These are phyloP conservation scores for Chrysoporthe puriensis DNA, from an alignment of 2,329 filamentous ascomycete genomes.

Conservation along the genomic window DNA sequence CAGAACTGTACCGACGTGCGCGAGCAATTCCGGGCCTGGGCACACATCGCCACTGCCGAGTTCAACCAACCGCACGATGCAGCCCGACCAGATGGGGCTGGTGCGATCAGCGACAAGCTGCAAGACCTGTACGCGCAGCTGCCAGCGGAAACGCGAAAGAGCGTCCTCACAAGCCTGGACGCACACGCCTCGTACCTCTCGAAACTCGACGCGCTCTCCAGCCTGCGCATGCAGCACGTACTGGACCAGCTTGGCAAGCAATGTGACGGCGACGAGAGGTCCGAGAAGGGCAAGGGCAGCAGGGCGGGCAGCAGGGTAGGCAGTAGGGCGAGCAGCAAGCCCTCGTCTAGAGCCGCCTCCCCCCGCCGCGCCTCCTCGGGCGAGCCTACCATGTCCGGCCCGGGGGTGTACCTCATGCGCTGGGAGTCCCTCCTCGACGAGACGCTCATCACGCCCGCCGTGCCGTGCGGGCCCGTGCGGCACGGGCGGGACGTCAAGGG, in stretches of 20 bases:
- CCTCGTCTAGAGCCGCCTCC: conserved; percentile 20
- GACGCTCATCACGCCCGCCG: conserved; percentile 69
- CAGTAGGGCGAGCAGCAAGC: conserved; percentile 26
- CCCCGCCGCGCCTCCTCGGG: conserved; percentile 8
- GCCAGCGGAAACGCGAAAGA: conserved; percentile 46
- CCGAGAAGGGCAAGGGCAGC: neutral
- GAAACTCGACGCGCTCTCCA: conserved; percentile 57
- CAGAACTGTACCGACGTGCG: conserved; percentile 69
- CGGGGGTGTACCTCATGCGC: conserved; percentile 71
- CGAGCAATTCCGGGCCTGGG: conserved; percentile 64
- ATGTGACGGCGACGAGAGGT: conserved; percentile 3
- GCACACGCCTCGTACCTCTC: conserved; percentile 64
- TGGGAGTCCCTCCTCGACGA: conserved; percentile 74
- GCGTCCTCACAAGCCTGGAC: conserved; percentile 58
- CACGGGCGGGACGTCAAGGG: conserved; percentile 56
- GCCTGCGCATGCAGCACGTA: conserved; percentile 40
- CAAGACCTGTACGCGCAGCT: conserved; percentile 51
- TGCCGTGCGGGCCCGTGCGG: conserved; percentile 55
- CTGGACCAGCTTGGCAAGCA: conserved; percentile 16
- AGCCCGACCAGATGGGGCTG: conserved; percentile 19
- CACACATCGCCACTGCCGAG: conserved; percentile 57
- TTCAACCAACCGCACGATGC: conserved; percentile 48
- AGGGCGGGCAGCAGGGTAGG: neutral
- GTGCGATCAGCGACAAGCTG: conserved; percentile 45
- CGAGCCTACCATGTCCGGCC: conserved; percentile 55